Conservation (phyloP, 345 rosid species). For the Camelina hispida region DNA sequence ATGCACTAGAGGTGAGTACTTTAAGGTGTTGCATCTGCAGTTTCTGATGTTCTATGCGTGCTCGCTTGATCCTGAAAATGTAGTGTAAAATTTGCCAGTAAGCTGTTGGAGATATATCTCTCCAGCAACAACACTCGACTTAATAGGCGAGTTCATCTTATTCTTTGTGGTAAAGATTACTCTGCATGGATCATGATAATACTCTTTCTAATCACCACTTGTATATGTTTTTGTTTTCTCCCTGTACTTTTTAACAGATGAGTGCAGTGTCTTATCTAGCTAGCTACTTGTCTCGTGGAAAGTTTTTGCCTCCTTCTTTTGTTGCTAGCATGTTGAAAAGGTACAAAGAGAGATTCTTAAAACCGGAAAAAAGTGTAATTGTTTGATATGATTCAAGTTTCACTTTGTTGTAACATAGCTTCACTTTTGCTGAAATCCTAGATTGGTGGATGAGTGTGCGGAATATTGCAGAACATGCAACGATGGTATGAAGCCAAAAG, state of each 20-base stretch:
- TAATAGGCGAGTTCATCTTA: conserved; percentile 51
- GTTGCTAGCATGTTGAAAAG: conserved; percentile 59
- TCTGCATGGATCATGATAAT: not conserved
- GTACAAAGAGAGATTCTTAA: conserved; percentile 19
- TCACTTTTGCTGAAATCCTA: conserved; percentile 35
- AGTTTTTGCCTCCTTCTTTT: conserved; percentile 58
- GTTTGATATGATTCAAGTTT: conserved; percentile 13
- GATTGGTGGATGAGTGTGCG: conserved; percentile 75
- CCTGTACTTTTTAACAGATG: conserved; percentile 49
- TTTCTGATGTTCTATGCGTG: conserved; percentile 82
- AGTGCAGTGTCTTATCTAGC: conserved; percentile 86
- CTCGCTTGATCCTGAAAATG: conserved; percentile 74
- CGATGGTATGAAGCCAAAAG: conserved; percentile 55
- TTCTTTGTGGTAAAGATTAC: not conserved
- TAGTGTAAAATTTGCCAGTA: conserved; percentile 61
- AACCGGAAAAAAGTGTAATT: not conserved
- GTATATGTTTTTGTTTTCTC: conserved; percentile 12
- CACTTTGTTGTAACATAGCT: conserved; percentile 1
- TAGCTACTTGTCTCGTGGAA: conserved; percentile 80
- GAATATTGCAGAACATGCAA: conserved; percentile 53
- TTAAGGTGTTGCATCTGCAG: conserved; percentile 49
- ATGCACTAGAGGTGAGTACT: conserved; percentile 73
- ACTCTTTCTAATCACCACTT: conserved; percentile 14
- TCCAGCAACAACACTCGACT: conserved; percentile 46
- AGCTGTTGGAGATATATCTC: conserved; percentile 57